phyloP scores from a whole-genome alignment of 2,329 filamentous ascomycete genomes.

The Bipolaris bicolor region DNA sequence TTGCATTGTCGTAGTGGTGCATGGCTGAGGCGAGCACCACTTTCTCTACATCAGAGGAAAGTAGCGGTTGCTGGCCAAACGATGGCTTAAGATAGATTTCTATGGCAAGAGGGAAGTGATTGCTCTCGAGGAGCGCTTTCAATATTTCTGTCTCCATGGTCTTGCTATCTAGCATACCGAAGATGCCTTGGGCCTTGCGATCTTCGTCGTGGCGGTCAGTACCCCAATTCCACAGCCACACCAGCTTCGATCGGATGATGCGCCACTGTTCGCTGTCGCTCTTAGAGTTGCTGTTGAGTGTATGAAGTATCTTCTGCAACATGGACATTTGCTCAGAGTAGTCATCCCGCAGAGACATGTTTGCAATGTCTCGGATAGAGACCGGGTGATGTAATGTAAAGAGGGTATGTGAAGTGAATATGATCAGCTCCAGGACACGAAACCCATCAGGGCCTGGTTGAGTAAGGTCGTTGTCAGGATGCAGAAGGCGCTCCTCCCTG shows the following conservation, averaged over 20 bases:
- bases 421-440: slow-evolving; percentile 66
- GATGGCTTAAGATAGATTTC: slow-evolving; percentile 65
- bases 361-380: slow-evolving; percentile 55
- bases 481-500: slow-evolving; percentile 58
- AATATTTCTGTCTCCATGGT: slow-evolving; percentile 74
- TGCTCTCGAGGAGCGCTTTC: slow-evolving; percentile 67
- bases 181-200: slow-evolving; percentile 56
- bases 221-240: slow-evolving; percentile 79
- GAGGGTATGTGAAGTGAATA: slow-evolving; percentile 57
- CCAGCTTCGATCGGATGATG: slow-evolving; percentile 65
- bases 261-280: slow-evolving; percentile 62
- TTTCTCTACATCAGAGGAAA: slow-evolving; percentile 60
- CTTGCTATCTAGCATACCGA: slow-evolving; percentile 64
- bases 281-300: slow-evolving; percentile 59
- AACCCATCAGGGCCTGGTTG: slow-evolving; percentile 62
- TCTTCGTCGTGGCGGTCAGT: slow-evolving; percentile 52
- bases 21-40: slow-evolving; percentile 69
- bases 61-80: slow-evolving; percentile 57
- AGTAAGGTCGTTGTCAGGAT: slow-evolving; percentile 69
- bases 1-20: slow-evolving; percentile 78
- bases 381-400: slow-evolving; percentile 49
- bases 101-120: slow-evolving; percentile 67
- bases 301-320: slow-evolving; percentile 64
- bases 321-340: slow-evolving; percentile 68
- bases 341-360: slow-evolving; percentile 69